Percentiles rank a stretch among this genome's conserved stretches.
These are phyloP conservation scores for Macadamia tetraphylla DNA, from an alignment of 164 flowering plant species.

Conservation along the genomic window DNA sequence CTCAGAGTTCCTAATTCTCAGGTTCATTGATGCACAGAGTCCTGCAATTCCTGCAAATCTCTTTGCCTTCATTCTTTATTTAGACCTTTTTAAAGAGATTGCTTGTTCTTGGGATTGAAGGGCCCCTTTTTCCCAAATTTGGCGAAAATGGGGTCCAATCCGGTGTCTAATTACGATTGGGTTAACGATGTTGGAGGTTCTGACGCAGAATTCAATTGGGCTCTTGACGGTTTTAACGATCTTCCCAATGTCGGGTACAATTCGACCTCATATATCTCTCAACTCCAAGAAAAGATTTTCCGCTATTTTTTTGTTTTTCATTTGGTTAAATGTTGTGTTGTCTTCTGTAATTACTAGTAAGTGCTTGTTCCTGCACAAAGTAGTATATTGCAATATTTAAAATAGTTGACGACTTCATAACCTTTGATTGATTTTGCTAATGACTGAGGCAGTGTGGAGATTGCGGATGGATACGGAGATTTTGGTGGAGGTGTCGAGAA, in stretches of 20 bases:
- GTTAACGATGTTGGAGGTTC: slow-evolving; percentile 9
- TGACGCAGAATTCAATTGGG: slow-evolving; percentile 13
- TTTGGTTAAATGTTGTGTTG: not conserved
- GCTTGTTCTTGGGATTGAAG: too few relatives aligned
- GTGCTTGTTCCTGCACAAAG: not conserved
- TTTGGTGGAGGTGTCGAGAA: not conserved
- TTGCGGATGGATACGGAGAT: slow-evolving; percentile 9
- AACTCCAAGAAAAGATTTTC: too few relatives aligned
- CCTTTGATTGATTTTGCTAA: not conserved
- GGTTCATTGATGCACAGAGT: too few relatives aligned
- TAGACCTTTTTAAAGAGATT: too few relatives aligned
- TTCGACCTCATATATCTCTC: too few relatives aligned
- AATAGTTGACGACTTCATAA: not conserved
- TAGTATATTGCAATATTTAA: not conserved
- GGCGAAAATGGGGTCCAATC: slow-evolving; percentile 13
- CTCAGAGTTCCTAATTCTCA: too few relatives aligned
- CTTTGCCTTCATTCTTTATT: too few relatives aligned
- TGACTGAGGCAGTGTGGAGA: slow-evolving; percentile 4
- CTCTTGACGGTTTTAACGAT: slow-evolving; percentile 14
- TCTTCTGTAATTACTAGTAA: too few relatives aligned
- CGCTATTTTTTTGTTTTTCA: too few relatives aligned
- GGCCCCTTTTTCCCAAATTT: too few relatives aligned
- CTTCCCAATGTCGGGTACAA: slow-evolving; percentile 10
- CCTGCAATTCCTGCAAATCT: too few relatives aligned
- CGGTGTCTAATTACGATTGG: slow-evolving; percentile 19